A percentile compares a stretch with the other conserved stretches of the same genome.
phyloP scores from a whole-genome alignment of 495 filamentous ascomycete genomes.

The Podospora bellae-mahoneyi region DNA sequence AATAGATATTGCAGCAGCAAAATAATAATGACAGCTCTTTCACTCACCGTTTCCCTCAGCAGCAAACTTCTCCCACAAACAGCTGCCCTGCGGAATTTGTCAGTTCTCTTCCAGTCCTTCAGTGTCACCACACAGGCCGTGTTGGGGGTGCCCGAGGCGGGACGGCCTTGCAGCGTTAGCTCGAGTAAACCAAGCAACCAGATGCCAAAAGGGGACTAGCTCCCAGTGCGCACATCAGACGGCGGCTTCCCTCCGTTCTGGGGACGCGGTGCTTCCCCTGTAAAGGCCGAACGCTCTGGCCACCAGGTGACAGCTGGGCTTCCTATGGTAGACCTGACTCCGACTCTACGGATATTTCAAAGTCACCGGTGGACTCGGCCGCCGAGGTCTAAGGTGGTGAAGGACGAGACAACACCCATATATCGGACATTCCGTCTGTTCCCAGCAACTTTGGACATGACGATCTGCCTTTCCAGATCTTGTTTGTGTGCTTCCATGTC shows the following conservation, averaged over 20 bases:
- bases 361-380: neutral
- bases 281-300: constrained; percentile 6
- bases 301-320: neutral
- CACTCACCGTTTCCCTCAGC: neutral
- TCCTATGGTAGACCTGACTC: neutral
- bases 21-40: neutral
- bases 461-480: neutral
- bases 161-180: constrained; percentile 4
- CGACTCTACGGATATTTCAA: neutral
- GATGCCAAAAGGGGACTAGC: neutral
- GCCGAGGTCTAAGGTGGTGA: neutral
- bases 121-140: neutral
- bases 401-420: no score
- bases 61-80: neutral
- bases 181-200: constrained; percentile 1
- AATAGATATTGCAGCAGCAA: neutral
- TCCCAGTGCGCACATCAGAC: constrained; percentile 6
- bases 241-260: constrained; percentile 6
- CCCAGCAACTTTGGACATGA: neutral
- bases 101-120: neutral
- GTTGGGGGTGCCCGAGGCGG: neutral
- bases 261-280: constrained; percentile 3
- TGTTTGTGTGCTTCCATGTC: neutral
- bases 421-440: no score
- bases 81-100: neutral